Percentiles rank a stretch among this genome's conserved stretches.
phyloP scores from a whole-genome alignment of 306 rosid genomes.

The Elaeagnus macrophylla region DNA sequence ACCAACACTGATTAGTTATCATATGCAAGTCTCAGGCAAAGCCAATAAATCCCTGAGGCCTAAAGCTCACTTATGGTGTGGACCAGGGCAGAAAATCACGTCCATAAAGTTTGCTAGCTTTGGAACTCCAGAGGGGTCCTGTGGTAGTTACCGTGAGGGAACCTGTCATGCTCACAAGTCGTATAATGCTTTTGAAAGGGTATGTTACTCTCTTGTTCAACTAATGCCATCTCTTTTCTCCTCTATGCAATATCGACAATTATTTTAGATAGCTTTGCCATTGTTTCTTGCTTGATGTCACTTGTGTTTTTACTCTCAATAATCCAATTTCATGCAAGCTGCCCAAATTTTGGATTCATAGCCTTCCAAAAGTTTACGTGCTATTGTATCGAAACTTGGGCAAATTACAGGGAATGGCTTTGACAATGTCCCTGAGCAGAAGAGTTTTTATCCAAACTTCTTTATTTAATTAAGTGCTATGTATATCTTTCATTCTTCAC shows the following conservation, averaged over 20 bases:
- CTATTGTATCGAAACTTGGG: no score
- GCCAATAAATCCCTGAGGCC: conserved; percentile 59
- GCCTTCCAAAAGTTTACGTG: no score
- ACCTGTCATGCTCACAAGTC: conserved; percentile 86
- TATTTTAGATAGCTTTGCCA: no score
- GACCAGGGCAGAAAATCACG: conserved; percentile 72
- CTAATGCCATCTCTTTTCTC: not conserved
- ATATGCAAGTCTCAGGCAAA: conserved; percentile 76
- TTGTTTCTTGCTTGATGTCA: no score
- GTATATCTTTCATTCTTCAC: not conserved
- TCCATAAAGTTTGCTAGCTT: conserved; percentile 93
- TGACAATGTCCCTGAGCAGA: no score
- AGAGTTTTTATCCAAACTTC: no score
- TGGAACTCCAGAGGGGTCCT: conserved; percentile 78
- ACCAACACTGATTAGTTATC: conserved; percentile 72
- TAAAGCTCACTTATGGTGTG: conserved; percentile 79
- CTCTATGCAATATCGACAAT: not conserved
- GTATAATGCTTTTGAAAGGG: conserved; percentile 76
- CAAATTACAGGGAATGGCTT: no score
- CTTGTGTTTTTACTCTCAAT: no score
- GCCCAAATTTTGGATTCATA: no score
- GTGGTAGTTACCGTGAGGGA: conserved; percentile 84
- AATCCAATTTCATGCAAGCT: no score
- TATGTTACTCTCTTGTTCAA: conserved; percentile 22
- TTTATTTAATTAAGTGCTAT: not conserved